Percentiles rank a stretch among this genome's conserved stretches.
phyloP scores from a whole-genome alignment of 75 land plant species.

The Picea sitchensis region DNA sequence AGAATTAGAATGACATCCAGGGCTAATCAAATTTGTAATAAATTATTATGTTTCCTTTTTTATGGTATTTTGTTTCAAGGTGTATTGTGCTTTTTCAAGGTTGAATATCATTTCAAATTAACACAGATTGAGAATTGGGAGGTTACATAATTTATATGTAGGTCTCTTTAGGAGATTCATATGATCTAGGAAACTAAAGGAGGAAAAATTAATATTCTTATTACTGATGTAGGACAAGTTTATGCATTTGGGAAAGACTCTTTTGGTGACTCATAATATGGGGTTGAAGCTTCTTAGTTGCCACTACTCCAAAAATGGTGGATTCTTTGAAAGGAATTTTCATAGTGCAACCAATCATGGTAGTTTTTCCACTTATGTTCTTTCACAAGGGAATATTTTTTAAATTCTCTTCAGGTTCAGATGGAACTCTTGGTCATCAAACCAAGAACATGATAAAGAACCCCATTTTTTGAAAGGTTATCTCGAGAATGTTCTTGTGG shows the following conservation, averaged over 20 bases:
- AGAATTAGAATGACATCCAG: constrained; percentile 69
- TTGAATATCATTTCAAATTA: constrained; percentile 1
- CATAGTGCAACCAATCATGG: constrained; percentile 87
- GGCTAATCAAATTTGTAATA: constrained; percentile 50
- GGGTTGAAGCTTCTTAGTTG: constrained; percentile 41
- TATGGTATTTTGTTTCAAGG: neutral
- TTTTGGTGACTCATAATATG: constrained; percentile 79
- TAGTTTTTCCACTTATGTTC: constrained; percentile 77
- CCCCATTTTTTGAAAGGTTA: too few species aligned
- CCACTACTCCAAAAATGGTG: constrained; percentile 56
- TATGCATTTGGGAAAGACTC: constrained; percentile 84
- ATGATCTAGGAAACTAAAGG: constrained; percentile 82
- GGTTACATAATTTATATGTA: constrained; percentile 16
- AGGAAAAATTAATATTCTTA: constrained; percentile 68
- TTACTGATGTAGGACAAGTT: constrained; percentile 68
- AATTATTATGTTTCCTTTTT: neutral
- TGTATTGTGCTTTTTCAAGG: constrained; percentile 3
- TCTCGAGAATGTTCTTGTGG: too few species aligned
- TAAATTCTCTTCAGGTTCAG: constrained; percentile 78
- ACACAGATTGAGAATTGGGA: neutral
- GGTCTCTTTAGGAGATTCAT: constrained; percentile 67
- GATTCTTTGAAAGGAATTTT: constrained; percentile 75
- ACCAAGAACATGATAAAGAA: too few species aligned
- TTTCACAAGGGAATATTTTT: constrained; percentile 81
- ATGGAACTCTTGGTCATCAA: too few species aligned